Evolutionary conservation across 2,329 filamentous ascomycete species (phyloP).

Genomic region (Fusarium sp.): DNA sequence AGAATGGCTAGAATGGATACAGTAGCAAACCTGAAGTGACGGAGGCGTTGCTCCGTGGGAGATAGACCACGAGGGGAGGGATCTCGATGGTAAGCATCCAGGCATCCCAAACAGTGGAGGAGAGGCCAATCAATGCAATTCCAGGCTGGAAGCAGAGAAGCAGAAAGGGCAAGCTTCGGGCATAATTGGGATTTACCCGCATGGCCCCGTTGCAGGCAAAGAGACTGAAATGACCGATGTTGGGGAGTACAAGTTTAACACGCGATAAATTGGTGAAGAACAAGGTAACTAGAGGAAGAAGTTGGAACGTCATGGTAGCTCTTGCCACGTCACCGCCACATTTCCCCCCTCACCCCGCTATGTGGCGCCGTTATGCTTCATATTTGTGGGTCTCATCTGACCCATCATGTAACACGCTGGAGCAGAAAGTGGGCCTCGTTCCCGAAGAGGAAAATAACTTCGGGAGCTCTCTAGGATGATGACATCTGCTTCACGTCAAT

Average conservation of each 20-base stretch:
- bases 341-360: slow-evolving; percentile 9
- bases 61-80: slow-evolving; percentile 24
- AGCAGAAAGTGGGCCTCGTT: slow-evolving; percentile 13
- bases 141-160: background rate
- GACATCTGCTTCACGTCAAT: slow-evolving; percentile 10
- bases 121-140: slow-evolving; percentile 12
- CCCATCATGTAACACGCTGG: slow-evolving; percentile 8
- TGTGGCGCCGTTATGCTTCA: slow-evolving; percentile 30
- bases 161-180: slow-evolving; percentile 6
- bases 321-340: slow-evolving; percentile 39
- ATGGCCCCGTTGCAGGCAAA: background rate
- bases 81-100: slow-evolving; percentile 39
- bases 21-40: background rate
- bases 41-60: slow-evolving; percentile 36
- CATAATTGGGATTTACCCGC: slow-evolving; percentile 10
- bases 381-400: background rate
- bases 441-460: slow-evolving; percentile 2
- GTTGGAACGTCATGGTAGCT: too few relatives aligned
- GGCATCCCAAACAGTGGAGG: slow-evolving; percentile 3
- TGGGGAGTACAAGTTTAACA: too few relatives aligned
- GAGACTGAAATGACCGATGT: too few relatives aligned
- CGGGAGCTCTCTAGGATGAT: slow-evolving; percentile 10
- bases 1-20: background rate
- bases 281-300: too few relatives aligned
- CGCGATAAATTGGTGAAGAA: too few relatives aligned